These are phyloP conservation scores for Trichoderma arundinaceum DNA, from an alignment of 2,329 filamentous ascomycete species.

Conservation along the genomic window DNA sequence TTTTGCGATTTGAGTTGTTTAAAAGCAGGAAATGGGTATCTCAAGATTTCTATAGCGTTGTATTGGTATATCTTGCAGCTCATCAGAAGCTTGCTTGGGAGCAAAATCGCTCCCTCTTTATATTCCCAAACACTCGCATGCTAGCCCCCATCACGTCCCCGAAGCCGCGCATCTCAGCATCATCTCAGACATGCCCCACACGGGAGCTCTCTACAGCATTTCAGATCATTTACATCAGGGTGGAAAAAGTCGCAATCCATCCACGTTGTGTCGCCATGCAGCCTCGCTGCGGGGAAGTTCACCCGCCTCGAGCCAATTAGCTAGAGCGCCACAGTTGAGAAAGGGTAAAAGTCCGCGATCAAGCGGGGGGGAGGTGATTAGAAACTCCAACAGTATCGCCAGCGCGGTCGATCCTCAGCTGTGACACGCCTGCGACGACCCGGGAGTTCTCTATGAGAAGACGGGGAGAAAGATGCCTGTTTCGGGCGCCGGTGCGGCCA, in stretches of 20 bases:
- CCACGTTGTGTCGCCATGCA: constrained; percentile 7
- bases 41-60: neutral
- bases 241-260: constrained; percentile 17
- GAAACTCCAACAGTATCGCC: constrained; percentile 6
- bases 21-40: neutral
- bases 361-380: neutral
- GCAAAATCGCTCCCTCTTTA: neutral
- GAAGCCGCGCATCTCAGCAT: constrained; percentile 5
- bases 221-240: neutral
- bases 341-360: constrained; percentile 5
- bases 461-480: neutral
- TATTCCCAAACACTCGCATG: neutral
- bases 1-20: neutral
- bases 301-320: neutral
- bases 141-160: neutral
- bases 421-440: neutral
- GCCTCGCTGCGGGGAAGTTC: constrained; percentile 13
- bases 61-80: neutral
- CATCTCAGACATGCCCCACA: neutral
- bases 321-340: neutral
- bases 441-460: neutral
- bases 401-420: neutral
- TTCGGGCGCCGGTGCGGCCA: constrained; percentile 8
- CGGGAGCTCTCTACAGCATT: neutral
- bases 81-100: neutral